These are phyloP conservation scores for Agaricus sinodeliciosus DNA, from an alignment of 768 basidiomycete genomes.

Conservation along the genomic window DNA sequence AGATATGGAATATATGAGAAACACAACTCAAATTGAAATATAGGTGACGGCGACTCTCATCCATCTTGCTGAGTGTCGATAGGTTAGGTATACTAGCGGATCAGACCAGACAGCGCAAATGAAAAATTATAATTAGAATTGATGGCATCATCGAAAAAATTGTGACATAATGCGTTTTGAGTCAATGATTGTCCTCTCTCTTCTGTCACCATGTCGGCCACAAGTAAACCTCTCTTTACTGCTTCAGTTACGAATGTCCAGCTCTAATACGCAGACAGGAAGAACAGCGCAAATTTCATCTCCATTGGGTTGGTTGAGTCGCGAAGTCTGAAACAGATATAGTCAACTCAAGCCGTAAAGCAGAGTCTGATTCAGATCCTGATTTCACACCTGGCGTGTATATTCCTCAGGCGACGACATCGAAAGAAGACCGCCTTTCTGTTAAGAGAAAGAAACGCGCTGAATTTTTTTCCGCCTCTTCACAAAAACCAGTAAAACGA, in stretches of 20 bases:
- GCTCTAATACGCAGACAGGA: conserved; percentile 19
- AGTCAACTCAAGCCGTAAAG: neutral
- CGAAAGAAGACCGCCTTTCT: conserved; percentile 18
- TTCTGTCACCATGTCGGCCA: conserved; percentile 17
- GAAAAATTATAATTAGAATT: no score
- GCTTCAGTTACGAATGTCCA: neutral
- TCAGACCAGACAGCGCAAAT: no score
- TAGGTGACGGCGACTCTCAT: no score
- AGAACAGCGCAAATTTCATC: conserved; percentile 25
- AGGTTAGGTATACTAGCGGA: no score
- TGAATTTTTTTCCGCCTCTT: neutral
- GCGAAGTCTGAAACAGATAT: neutral
- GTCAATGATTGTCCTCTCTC: neutral
- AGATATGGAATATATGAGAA: no score
- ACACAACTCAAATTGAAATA: no score
- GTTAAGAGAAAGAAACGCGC: conserved; percentile 11
- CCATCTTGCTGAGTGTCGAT: no score
- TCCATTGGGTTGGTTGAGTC: conserved; percentile 25
- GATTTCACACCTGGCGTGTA: conserved; percentile 40
- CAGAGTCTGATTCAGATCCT: conserved; percentile 42
- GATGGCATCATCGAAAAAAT: neutral
- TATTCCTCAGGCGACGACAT: conserved; percentile 23
- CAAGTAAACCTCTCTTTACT: conserved; percentile 17
- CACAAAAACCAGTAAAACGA: conserved; percentile 4
- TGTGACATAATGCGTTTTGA: conserved; percentile 2